Evolutionary conservation across 495 filamentous ascomycete genomes (phyloP), one percentile per base, ranked within the genome.

Genomic region (Aspergillus nanangensis): DNA sequence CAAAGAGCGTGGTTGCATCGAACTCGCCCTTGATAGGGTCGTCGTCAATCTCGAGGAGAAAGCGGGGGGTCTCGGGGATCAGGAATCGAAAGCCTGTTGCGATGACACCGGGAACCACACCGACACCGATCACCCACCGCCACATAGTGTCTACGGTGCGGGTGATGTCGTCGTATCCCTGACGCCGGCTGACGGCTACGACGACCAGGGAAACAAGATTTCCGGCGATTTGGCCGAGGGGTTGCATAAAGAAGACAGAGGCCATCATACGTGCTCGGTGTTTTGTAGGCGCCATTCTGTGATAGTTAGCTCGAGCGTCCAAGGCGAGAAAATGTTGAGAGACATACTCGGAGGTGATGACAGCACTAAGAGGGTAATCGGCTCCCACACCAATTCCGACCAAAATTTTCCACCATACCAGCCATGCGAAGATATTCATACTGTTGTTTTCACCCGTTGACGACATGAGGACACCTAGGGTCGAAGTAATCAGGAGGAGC

Each of bases 201-300:
- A 74, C 68, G 31, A 76, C 62, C 0, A 76, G 52, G 0, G 72
- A 68, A 29, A 79, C 68, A 18, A 81, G 41, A n/a, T 77, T 75
- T 19, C 71, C 82, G 7, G 77, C 66, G n/a, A 86, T 66, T 45
- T 85, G 82, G 1, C 82, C 83, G 5, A 85, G 50, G 0, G 81
- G 76, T 39, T 87, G 83, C 75, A 79, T 81, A 40, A 82, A 68
- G 60, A 86, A 85, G 13, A 87, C 78, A 3, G 75, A 74, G 7
- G 78, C 79, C 60, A 87, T 68, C 82, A 87, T 86, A 5, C 72
- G 72, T 22, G 71, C 80, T 15, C 83, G 63, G 20, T 72, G 74
- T 38, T 74, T 73, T 2, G 73, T 79, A 0, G 81, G 77, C 3
- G 81, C 79, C 53, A 79, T 85, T 53, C 73, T 76, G 23, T 44